Evolutionary conservation across 148 eudicot genomes (phyloP), one percentile per base, ranked within the genome.

Genomic region (Chenopodium album): DNA sequence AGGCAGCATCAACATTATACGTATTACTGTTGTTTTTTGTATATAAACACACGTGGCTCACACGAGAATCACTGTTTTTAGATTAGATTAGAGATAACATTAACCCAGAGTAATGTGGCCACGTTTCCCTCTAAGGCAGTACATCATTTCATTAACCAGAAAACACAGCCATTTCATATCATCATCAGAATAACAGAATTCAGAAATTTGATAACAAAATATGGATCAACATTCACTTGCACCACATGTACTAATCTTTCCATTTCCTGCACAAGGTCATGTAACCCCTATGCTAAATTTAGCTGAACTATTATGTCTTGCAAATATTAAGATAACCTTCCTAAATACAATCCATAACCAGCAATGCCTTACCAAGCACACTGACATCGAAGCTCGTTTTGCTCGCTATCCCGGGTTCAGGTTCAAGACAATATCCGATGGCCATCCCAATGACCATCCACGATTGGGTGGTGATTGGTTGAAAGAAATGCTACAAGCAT

Each of bases 261-360:
- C 86, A 37, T 66, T 83, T 19, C 88, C 88, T 46, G 12, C 52
- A 44, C 84, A 77, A 76, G 85, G 88, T 65, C 81, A 86, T 37
- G 71, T 86, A 17, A 77, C 75, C 76, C 79, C 88, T 23, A 86
- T 86, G 88, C 82, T 86, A 72, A 80, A 84, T 54, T 80, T 86
- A 28, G 88, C 86, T 31, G 64, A 86, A 34, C 86, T 86, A 28
- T 48, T 86, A 12, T 71, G 84, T 79, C 83, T 86, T 1, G 29
- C 84, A 7, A 77, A 86, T 63, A 59, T 86, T n/a, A 80, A 83
- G 48, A 82, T 86, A 13, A 86, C 88, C 56, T 86, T 86, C 78
- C 63, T 80, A 59, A 86, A 76, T 77, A 60, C 86, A 19, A 62
- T 78, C 62, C 67, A 80, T 50, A 86, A 86, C 86, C 88, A 86